These are phyloP conservation scores for Vigna angularis DNA, from an alignment of 306 rosid genomes.

Conservation along the genomic window DNA sequence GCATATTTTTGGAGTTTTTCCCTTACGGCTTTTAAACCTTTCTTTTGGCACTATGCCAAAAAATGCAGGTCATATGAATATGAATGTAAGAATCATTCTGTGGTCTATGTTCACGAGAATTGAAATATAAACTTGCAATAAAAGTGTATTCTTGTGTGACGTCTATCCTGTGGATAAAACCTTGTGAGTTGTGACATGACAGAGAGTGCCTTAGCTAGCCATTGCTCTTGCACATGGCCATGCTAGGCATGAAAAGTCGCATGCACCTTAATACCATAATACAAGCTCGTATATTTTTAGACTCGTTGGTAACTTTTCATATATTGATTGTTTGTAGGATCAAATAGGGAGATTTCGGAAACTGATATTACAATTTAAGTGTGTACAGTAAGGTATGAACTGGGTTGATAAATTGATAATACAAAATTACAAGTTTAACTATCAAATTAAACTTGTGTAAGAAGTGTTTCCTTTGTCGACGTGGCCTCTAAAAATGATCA, in stretches of 20 bases:
- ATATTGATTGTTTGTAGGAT: neutral
- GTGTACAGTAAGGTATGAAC: slow-evolving; percentile 1
- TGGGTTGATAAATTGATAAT: slow-evolving; percentile 30
- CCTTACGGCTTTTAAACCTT: slow-evolving; percentile 5
- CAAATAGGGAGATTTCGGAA: neutral
- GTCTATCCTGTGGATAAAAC: too few species aligned
- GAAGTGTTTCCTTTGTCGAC: neutral
- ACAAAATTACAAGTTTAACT: slow-evolving; percentile 36
- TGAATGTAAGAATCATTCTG: slow-evolving; percentile 26
- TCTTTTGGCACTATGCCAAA: slow-evolving; percentile 21
- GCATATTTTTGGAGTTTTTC: slow-evolving; percentile 30
- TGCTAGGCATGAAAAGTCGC: too few species aligned
- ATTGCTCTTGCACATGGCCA: neutral
- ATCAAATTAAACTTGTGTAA: slow-evolving; percentile 9
- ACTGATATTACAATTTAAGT: slow-evolving; percentile 14
- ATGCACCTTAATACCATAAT: too few species aligned
- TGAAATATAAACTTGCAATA: slow-evolving; percentile 12
- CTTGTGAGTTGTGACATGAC: neutral
- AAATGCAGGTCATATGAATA: slow-evolving; percentile 17
- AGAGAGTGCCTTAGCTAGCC: neutral
- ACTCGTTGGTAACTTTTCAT: neutral
- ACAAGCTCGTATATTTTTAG: neutral
- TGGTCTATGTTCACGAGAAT: slow-evolving; percentile 16
- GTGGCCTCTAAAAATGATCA: slow-evolving; percentile 39
- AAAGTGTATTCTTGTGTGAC: neutral